Evolutionary conservation across 495 filamentous ascomycete genomes (phyloP), one percentile per base, ranked within the genome.

Genomic region (Evernia prunastri): DNA sequence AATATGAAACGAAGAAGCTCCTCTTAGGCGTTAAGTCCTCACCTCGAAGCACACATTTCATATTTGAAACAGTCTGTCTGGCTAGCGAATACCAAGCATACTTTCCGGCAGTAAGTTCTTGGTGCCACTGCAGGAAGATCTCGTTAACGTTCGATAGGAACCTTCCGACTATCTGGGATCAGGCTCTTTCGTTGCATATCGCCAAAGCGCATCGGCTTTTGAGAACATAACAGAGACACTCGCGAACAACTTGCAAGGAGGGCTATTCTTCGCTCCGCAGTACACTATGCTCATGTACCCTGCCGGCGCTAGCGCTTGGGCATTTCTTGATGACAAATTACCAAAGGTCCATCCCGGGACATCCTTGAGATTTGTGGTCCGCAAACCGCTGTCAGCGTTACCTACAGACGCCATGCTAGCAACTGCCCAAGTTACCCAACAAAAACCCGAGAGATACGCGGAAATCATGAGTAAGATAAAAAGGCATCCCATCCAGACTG

Each of bases 61-160:
- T 77, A 73, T 82, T 80, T 66, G 72, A 70, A 56, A 59, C 76
- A 59, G 54, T 74, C 4, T 80, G 69, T 66, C 78, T 71, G 12
- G 61, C 69, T 12, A 68, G 70, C 35, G 72, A 78, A 40, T 82
- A 73, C 61, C 58, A 57, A 56, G 59, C 31, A 7, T 65, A 75
- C 25, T 72, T 71, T 53, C 40, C 68, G 39, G 68, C 64, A 61
- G 77, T 79, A 70, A 76, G 72, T 71, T 11, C 57, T 40, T 45
- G 20, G 25, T 39, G 35, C 5, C 59, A 49, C 7, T 51, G 18
- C 23, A n/a, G 18, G 4, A 29, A 7, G 42, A 20, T n/a, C 5
- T 20, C 35, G 37, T 5, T 33, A 45, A 56, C 37, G 1, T 3
- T 23, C 43, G 23, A 23, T 17, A 64, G 62, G 62, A 64, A 17